These are phyloP conservation scores for Penicillium lividum DNA, from an alignment of 495 filamentous ascomycete species.

Conservation along the genomic window DNA sequence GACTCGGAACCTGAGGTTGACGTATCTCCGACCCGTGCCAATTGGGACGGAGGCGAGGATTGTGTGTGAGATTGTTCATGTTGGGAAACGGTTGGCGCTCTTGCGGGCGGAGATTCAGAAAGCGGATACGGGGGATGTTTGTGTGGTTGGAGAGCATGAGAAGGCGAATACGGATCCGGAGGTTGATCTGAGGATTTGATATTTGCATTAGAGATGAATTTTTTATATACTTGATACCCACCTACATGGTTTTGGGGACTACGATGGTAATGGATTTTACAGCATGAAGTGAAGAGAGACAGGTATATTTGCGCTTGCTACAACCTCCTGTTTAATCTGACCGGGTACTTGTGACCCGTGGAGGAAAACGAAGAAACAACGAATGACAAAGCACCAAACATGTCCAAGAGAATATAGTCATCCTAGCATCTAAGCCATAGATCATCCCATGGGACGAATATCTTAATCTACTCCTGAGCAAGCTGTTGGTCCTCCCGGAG, in stretches of 20 bases:
- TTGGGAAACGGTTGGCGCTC: conserved; percentile 57
- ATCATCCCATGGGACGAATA: conserved; percentile 24
- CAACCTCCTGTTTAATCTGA: conserved; percentile 16
- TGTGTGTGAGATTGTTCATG: conserved; percentile 62
- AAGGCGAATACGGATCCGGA: conserved; percentile 65
- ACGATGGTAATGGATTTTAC: too few species aligned
- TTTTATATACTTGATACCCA: conserved; percentile 1
- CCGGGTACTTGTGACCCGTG: conserved; percentile 8
- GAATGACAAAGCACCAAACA: conserved; percentile 22
- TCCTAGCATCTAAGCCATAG: conserved; percentile 34
- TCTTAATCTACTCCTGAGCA: conserved; percentile 52
- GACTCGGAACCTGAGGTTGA: conserved; percentile 64
- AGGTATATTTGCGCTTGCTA: conserved; percentile 25
- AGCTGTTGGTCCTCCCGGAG: conserved; percentile 54
- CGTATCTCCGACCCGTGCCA: conserved; percentile 65
- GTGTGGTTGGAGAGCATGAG: conserved; percentile 67
- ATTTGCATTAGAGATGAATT: background rate
- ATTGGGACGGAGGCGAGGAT: conserved; percentile 52
- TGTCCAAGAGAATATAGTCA: conserved; percentile 37
- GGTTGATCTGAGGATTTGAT: conserved; percentile 28
- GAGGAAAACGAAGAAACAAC: conserved; percentile 19
- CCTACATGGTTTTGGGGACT: background rate
- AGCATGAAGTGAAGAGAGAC: conserved; percentile 6
- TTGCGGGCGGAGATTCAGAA: conserved; percentile 43
- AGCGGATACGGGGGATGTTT: conserved; percentile 50